Conservation (phyloP, 176 grass and related monocot genomes). For the Pontederia paniculata region DNA sequence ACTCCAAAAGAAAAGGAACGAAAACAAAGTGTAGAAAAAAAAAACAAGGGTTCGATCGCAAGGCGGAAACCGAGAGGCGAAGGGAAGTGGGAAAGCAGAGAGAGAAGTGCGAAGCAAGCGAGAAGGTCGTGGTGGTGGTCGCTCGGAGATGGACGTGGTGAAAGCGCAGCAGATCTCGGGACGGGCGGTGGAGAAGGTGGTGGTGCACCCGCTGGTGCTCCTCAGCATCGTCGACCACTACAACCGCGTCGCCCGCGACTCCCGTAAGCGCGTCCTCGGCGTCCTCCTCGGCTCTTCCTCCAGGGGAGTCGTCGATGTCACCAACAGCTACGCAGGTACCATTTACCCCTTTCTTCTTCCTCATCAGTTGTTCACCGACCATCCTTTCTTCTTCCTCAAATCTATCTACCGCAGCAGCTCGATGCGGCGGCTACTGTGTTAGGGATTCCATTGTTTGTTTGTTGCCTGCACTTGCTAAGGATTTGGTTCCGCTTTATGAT, state of each 20-base stretch:
- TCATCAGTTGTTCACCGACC: not conserved
- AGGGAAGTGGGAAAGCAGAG: slow-evolving; percentile 1
- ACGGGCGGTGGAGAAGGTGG: slow-evolving; percentile 69
- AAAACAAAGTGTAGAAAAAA: too few relatives aligned
- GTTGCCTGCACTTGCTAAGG: too few relatives aligned
- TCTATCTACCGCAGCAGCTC: too few relatives aligned
- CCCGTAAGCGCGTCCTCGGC: slow-evolving; percentile 78
- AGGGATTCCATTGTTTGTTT: too few relatives aligned
- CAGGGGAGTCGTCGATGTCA: slow-evolving; percentile 76
- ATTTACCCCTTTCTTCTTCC: not conserved
- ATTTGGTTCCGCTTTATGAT: too few relatives aligned
- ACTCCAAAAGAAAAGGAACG: too few relatives aligned
- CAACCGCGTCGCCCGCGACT: slow-evolving; percentile 91
- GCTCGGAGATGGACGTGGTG: slow-evolving; percentile 66
- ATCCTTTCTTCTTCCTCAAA: too few relatives aligned
- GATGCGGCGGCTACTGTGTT: too few relatives aligned
- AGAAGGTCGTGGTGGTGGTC: not conserved
- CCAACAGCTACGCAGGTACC: slow-evolving; percentile 92
- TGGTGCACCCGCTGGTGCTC: slow-evolving; percentile 86
- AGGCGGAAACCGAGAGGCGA: not conserved
- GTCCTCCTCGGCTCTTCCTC: slow-evolving; percentile 72
- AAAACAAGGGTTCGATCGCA: too few relatives aligned
- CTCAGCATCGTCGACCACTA: slow-evolving; percentile 99
- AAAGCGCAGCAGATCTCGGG: slow-evolving; percentile 80
- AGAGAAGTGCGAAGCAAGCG: not conserved